Conservation (phyloP, 352 stramenopile genomes). For the Pythium oligandrum region DNA sequence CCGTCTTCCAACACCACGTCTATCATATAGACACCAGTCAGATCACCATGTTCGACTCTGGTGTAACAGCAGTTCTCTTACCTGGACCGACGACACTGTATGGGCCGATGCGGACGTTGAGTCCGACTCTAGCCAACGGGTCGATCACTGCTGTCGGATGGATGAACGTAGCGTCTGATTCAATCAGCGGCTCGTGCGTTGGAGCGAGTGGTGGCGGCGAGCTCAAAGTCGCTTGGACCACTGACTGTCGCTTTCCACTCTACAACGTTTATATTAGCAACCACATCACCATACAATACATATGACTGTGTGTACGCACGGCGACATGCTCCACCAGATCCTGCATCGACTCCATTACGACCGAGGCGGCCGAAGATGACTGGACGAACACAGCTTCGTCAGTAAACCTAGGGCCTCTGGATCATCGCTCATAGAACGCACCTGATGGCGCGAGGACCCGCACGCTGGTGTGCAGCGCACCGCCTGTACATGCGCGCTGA, state of each 20-base stretch:
- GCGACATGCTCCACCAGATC: conserved; percentile 45
- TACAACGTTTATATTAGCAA: conserved; percentile 1
- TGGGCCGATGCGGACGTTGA: conserved; percentile 58
- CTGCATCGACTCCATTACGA: conserved; percentile 38
- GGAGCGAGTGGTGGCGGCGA: neutral
- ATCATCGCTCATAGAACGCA: neutral
- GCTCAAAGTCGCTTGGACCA: conserved; percentile 6
- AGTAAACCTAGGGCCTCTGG: neutral
- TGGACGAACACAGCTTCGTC: neutral
- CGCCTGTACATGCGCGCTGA: neutral
- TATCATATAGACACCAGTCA: conserved; percentile 14
- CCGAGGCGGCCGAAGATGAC: conserved; percentile 6
- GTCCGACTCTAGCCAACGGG: conserved; percentile 44
- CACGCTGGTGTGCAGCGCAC: neutral
- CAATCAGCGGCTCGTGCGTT: neutral
- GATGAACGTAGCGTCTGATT: conserved; percentile 20
- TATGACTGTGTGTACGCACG: conserved; percentile 7
- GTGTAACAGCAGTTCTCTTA: conserved; percentile 7
- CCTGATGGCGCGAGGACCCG: neutral
- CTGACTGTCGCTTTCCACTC: conserved; percentile 11
- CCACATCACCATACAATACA: neutral
- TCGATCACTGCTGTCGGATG: conserved; percentile 74
- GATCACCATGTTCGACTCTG: neutral
- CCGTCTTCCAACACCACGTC: conserved; percentile 64
- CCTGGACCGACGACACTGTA: conserved; percentile 70